Evolutionary conservation across 257 asterid genomes (phyloP).

Genomic region (Striga asiatica): DNA sequence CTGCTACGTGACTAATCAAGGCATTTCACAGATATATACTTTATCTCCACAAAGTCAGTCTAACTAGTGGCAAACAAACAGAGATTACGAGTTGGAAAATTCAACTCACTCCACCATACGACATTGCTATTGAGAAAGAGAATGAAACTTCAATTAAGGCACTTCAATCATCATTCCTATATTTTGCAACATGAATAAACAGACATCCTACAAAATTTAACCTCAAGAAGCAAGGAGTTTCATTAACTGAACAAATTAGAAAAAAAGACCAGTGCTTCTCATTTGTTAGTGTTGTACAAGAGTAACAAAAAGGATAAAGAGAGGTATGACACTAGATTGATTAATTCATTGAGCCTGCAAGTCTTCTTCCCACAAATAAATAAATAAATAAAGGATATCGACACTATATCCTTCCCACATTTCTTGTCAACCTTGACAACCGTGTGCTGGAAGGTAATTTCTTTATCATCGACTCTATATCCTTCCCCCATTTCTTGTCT

Average conservation of each 20-base stretch:
- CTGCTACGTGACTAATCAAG: not conserved
- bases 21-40: too few relatives aligned
- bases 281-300: not conserved
- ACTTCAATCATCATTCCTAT: not conserved
- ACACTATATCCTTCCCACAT: too few relatives aligned
- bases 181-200: not conserved
- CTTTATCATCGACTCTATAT: conserved; percentile 77
- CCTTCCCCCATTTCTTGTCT: conserved; percentile 82
- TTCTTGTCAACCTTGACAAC: conserved; percentile 97
- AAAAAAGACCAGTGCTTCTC: not conserved
- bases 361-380: too few relatives aligned
- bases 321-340: not conserved
- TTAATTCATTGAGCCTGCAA: too few relatives aligned
- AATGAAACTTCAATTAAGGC: not conserved
- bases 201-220: not conserved
- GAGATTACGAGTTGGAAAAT: not conserved
- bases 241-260: not conserved
- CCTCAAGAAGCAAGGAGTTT: not conserved
- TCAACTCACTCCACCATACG: not conserved
- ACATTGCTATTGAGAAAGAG: not conserved
- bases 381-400: too few relatives aligned
- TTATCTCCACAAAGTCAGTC: not conserved
- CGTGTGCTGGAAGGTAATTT: conserved; percentile 91
- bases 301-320: not conserved
- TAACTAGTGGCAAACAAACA: not conserved